Percentiles rank a stretch among this genome's conserved stretches.
Evolutionary conservation across 352 stramenopile species (phyloP).

Genomic region (Phytophthora aleatoria): DNA sequence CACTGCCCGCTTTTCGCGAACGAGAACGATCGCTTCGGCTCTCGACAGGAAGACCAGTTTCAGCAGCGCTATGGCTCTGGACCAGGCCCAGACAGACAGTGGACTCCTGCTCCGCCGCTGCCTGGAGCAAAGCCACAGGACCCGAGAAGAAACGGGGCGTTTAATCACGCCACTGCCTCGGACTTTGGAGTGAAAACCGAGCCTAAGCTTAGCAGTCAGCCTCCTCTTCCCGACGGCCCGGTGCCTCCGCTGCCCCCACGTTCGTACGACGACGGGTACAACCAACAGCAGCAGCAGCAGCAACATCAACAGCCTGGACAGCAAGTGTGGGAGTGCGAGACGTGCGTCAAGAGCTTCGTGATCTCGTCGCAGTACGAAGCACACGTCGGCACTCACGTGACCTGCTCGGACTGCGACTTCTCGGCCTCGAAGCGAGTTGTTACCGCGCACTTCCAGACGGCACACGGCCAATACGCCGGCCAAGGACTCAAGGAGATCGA

Average conservation of each 20-base stretch:
- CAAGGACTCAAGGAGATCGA: slow-evolving; percentile 84
- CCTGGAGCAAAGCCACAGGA: slow-evolving; percentile 26
- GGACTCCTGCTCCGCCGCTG: slow-evolving; percentile 8
- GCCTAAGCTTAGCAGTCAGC: slow-evolving; percentile 7
- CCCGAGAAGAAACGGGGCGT: slow-evolving; percentile 21
- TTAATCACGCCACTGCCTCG: neutral
- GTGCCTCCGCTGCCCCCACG: slow-evolving; percentile 29
- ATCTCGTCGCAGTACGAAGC: slow-evolving; percentile 75
- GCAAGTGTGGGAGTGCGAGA: slow-evolving; percentile 56
- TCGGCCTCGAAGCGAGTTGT: slow-evolving; percentile 81
- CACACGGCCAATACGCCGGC: slow-evolving; percentile 69
- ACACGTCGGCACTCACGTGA: slow-evolving; percentile 74
- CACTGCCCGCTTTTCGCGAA: slow-evolving; percentile 56
- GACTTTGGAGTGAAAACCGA: slow-evolving; percentile 15
- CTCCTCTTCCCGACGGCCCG: slow-evolving; percentile 23
- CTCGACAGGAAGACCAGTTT: slow-evolving; percentile 11
- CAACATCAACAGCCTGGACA: slow-evolving; percentile 19
- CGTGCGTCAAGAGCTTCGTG: slow-evolving; percentile 75
- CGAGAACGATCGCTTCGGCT: slow-evolving; percentile 18
- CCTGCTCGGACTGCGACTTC: slow-evolving; percentile 74
- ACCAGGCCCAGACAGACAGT: slow-evolving; percentile 15
- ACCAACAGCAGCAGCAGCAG: slow-evolving; percentile 13
- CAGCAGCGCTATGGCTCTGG: slow-evolving; percentile 14
- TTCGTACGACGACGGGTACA: slow-evolving; percentile 22
- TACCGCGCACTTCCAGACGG: slow-evolving; percentile 64